phyloP scores from a whole-genome alignment of 2,329 filamentous ascomycete genomes.

The Botryotinia globosa region DNA sequence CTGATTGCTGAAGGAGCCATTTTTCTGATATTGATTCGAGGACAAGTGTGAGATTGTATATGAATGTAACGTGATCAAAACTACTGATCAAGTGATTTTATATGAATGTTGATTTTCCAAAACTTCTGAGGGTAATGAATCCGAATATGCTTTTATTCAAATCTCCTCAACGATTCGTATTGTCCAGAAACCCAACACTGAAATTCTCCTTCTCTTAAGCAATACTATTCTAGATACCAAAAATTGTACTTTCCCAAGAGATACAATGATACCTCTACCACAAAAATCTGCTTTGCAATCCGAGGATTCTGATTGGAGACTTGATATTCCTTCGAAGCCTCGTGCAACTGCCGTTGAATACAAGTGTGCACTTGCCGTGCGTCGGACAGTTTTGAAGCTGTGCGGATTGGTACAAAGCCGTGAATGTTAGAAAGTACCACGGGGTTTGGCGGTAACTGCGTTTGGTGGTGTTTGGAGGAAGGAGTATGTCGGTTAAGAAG shows the following conservation, averaged over 20 bases:
- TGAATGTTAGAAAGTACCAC: background rate
- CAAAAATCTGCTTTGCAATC: slow-evolving; percentile 18
- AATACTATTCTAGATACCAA: background rate
- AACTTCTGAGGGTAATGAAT: background rate
- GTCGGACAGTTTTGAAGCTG: no score
- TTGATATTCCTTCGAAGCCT: background rate
- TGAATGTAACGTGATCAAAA: slow-evolving; percentile 11
- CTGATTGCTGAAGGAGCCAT: slow-evolving; percentile 35
- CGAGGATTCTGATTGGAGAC: slow-evolving; percentile 12
- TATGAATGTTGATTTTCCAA: background rate
- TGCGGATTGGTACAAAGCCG: background rate
- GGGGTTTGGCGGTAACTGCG: background rate
- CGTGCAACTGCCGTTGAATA: background rate
- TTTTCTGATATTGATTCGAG: background rate
- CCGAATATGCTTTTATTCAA: background rate
- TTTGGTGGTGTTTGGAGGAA: background rate
- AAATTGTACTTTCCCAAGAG: background rate
- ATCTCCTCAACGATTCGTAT: background rate
- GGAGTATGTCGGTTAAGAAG: background rate
- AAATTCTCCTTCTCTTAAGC: background rate
- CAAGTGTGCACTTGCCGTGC: background rate
- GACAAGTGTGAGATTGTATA: background rate
- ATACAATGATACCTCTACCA: slow-evolving; percentile 5
- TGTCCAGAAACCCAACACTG: background rate
- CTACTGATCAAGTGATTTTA: slow-evolving; percentile 11